Evolutionary conservation across 192 early-diverging fungal species (phyloP), one percentile per base, ranked within the genome.

Genomic region (Coemansia sp.): DNA sequence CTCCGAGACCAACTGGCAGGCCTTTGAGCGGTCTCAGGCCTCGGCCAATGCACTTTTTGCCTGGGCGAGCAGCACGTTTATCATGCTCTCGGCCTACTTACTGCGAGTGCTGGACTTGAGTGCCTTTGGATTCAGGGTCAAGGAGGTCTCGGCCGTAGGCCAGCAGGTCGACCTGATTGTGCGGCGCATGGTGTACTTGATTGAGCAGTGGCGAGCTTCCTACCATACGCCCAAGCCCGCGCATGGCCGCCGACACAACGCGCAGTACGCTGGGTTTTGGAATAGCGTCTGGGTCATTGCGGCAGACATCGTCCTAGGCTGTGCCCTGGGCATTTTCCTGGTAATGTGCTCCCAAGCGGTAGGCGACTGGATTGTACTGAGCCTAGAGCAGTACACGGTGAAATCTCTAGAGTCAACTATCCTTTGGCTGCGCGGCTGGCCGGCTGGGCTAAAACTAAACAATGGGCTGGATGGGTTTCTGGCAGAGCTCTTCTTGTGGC

Each of bases 371-470:
- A 68, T 92, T 0, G 78, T 85, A n/a, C 59, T 58, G 6, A 73
- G 65, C n/a, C 70, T 88, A 35, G 73, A 86, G 61, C 72, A 74
- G 50, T 87, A 92, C 62, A 89, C 92, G 4, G 84, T 95, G 23
- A 85, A 85, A 38, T 86, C 85, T 10, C 77, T 94, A 21, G 83
- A 89, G 41, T 73, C 76, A 21, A 93, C 90, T 62, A 86, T 97
- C 38, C 79, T 83, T 3, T 99, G 98, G 98, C 79, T 99, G 38
- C 89, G 92, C 61, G 88, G 90, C 47, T 92, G 88, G 79, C 98
- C 98, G 11, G 95, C 92, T 0, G 98, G 98, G 6, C 80, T 99
- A 36, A 99, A 99, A 73, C 87, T 99, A 2, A 99, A 99, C 75
- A 87, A 86, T 34, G 93, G 94, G 48, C 79, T 98, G 18, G 92